Base-by-base conservation (phyloP, 2,329 filamentous ascomycete genomes). In the Trichoderma arundinaceum region DNA sequence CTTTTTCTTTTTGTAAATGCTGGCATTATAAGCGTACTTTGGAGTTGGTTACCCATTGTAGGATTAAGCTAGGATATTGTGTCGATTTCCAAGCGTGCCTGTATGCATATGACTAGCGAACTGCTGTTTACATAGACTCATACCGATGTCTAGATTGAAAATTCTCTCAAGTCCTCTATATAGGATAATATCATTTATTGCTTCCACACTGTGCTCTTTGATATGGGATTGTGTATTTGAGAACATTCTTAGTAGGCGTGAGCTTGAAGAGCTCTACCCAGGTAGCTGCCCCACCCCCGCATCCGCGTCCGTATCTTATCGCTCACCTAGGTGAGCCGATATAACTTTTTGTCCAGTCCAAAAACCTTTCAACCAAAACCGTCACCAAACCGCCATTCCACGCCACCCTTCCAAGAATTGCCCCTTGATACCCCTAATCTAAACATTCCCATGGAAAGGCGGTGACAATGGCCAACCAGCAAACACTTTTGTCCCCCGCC, bases 401-500 rank as follows among this genome's bases (percentile, higher is more conserved):
- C 56, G 32, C 17, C 64, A 8, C 28, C 49, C 60, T 22, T 46
- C 38, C 10, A 56, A 15, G 17, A 39, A 39, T 43, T 32, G 17
- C 22, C n/a, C 19, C 22, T 17, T 7, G 7, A 35, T 46, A 8
- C 12, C 15, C 19, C 12, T 13, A n/a, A 6, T 38, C 9, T 15
- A 9, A 32, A 19, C 19, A 39, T 19, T 7, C 32, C 35, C 46
- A 60, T 60, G 63, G 63, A 58, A 60, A 22, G 6, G 39, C 54
- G 46, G 53, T 56, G 54, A 72, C 69, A 69, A 90, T 92, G 86
- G 83, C 90, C 46, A 85, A 87, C 71, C 87, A 88, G 73, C 86
- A 88, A 79, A 86, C 88, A 74, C 89, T 92, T 72, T 90, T 98
- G 78, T 97, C 94, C 62, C 94, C 95, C 54, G 93, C 95, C 74